phyloP scores from a whole-genome alignment of 2,329 filamentous ascomycete species.

The Claviceps pazoutovae region DNA sequence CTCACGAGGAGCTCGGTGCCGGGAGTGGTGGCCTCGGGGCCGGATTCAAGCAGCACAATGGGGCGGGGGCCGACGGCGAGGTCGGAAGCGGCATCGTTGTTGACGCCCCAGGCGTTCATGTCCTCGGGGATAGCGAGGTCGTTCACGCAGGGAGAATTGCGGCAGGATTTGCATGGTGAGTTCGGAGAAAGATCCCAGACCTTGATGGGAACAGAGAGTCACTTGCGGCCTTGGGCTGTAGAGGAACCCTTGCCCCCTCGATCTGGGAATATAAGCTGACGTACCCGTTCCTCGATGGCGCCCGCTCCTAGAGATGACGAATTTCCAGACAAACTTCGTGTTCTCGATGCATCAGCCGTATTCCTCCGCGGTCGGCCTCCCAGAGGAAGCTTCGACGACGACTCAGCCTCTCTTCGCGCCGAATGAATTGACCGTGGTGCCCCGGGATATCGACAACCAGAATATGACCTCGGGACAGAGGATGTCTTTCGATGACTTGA shows the following conservation, averaged over 20 bases:
- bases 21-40: neutral
- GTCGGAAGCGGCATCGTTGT: conserved; percentile 7
- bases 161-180: conserved; percentile 19
- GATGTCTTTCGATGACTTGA: conserved; percentile 26
- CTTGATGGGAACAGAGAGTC: too few species aligned
- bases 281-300: neutral
- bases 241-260: too few species aligned
- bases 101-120: conserved; percentile 26
- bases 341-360: conserved; percentile 9
- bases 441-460: conserved; percentile 29
- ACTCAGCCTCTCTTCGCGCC: conserved; percentile 25
- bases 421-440: conserved; percentile 17
- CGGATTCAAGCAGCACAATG: too few species aligned
- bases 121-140: conserved; percentile 18
- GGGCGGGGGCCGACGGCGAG: neutral
- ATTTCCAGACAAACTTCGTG: conserved; percentile 20
- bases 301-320: conserved; percentile 14
- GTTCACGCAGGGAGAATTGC: conserved; percentile 8
- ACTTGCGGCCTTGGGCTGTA: too few species aligned
- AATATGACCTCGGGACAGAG: conserved; percentile 16
- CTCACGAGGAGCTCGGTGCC: conserved; percentile 16
- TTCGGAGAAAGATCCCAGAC: neutral
- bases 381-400: conserved; percentile 22
- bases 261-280: too few species aligned
- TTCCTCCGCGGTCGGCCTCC: conserved; percentile 3